Conservation (phyloP, 2,329 filamentous ascomycete genomes). For the Zymoseptoria crescenta region DNA sequence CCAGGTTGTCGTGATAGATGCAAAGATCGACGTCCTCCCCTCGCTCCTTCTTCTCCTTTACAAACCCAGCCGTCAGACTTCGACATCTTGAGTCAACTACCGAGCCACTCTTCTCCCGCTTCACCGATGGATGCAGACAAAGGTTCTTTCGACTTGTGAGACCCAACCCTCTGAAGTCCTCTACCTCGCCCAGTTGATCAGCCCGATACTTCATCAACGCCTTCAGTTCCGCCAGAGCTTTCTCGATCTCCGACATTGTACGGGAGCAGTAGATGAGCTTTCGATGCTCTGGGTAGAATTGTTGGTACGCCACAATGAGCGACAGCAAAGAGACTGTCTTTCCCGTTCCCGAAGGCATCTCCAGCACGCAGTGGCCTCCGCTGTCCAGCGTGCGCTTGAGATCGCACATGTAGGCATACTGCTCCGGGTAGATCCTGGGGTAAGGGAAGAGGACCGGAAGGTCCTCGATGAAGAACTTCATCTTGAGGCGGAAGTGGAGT, state of each 20-base stretch:
- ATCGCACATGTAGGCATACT: conserved; percentile 78
- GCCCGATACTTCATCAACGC: conserved; percentile 90
- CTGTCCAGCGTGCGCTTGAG: conserved; percentile 85
- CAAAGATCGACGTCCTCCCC: conserved; percentile 93
- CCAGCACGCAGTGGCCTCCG: conserved; percentile 88
- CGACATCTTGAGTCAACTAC: conserved; percentile 94
- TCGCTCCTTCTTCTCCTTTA: conserved; percentile 93
- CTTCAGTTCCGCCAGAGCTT: conserved; percentile 85
- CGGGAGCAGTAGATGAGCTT: conserved; percentile 99
- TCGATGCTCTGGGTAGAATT: conserved; percentile 82
- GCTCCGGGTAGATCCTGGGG: conserved; percentile 64
- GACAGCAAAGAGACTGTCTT: conserved; percentile 95
- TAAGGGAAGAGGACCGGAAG: conserved; percentile 67
- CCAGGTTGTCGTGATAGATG: conserved; percentile 96
- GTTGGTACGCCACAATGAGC: conserved; percentile 93
- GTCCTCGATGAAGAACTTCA: conserved; percentile 76
- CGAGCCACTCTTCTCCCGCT: conserved; percentile 87
- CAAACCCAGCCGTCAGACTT: conserved; percentile 90
- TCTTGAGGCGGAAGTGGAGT: conserved; percentile 34
- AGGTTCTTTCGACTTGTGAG: conserved; percentile 95
- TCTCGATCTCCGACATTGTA: conserved; percentile 99
- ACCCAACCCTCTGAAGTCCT: conserved; percentile 88
- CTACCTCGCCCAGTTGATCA: conserved; percentile 77
- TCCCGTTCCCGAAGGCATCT: conserved; percentile 98
- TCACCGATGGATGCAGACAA: conserved; percentile 92